Percentiles rank a stretch among this genome's conserved stretches.
Conservation (phyloP, 495 filamentous ascomycete species). For the Chaetomium fimeti region DNA sequence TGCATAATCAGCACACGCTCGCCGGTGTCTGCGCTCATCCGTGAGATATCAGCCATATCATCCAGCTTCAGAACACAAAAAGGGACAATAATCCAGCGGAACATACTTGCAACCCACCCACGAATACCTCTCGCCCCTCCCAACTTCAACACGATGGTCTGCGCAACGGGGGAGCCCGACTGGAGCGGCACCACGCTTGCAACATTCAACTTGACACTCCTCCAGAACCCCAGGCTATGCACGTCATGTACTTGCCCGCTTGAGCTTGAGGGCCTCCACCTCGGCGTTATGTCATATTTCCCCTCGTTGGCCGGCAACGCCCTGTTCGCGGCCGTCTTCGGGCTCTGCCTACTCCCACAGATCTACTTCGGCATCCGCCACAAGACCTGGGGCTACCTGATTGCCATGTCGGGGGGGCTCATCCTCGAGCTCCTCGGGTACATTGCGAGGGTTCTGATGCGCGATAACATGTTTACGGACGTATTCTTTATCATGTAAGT, state of each 20-base stretch:
- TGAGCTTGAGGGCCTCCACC: slow-evolving; percentile 13
- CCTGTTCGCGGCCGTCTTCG: slow-evolving; percentile 33
- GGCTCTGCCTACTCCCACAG: slow-evolving; percentile 27
- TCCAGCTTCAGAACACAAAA: too few species aligned
- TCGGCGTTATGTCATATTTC: slow-evolving; percentile 24
- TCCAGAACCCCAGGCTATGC: slow-evolving; percentile 12
- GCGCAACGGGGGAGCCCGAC: slow-evolving; percentile 20
- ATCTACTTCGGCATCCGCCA: slow-evolving; percentile 16
- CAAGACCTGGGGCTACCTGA: slow-evolving; percentile 29
- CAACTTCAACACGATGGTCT: slow-evolving; percentile 8
- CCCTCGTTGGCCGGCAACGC: slow-evolving; percentile 34
- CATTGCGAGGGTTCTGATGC: slow-evolving; percentile 28
- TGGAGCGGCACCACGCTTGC: slow-evolving; percentile 17
- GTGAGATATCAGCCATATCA: too few species aligned
- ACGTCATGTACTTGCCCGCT: slow-evolving; percentile 22
- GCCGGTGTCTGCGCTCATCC: too few species aligned
- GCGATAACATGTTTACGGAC: slow-evolving; percentile 28
- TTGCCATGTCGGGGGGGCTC: slow-evolving; percentile 30
- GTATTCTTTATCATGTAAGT: slow-evolving; percentile 24
- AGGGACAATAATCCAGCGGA: too few species aligned
- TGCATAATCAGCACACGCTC: too few species aligned
- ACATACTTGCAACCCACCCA: neutral
- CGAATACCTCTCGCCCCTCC: neutral
- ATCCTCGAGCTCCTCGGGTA: slow-evolving; percentile 36
- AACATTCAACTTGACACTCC: slow-evolving; percentile 20